phyloP scores from a whole-genome alignment of 768 basidiomycete genomes.

The Termitomyces heimii region DNA sequence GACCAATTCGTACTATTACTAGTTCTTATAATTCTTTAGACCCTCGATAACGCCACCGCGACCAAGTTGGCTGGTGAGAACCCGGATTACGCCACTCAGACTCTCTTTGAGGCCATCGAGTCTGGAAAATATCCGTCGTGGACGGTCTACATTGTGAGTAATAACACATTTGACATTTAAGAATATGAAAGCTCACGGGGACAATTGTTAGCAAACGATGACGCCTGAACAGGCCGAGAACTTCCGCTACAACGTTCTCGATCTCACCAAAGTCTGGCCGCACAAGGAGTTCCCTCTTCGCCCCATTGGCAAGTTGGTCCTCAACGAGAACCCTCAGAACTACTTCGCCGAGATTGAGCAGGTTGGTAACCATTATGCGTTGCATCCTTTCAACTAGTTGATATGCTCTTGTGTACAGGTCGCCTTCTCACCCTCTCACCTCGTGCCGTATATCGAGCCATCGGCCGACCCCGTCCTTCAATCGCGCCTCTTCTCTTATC shows the following conservation, averaged over 20 bases:
- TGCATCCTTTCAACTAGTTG: neutral
- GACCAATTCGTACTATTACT: neutral
- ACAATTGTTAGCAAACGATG: constrained; percentile 75
- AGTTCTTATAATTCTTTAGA: constrained; percentile 32
- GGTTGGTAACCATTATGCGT: constrained; percentile 34
- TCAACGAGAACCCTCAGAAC: constrained; percentile 74
- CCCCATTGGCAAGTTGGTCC: constrained; percentile 78
- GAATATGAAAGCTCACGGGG: neutral
- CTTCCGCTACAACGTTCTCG: constrained; percentile 87
- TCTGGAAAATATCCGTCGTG: constrained; percentile 75
- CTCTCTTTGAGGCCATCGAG: constrained; percentile 80
- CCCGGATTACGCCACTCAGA: constrained; percentile 80
- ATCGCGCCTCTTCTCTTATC: constrained; percentile 92
- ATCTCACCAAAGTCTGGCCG: constrained; percentile 90
- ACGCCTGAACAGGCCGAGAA: constrained; percentile 85
- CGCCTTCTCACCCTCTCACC: constrained; percentile 87
- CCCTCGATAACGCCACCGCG: constrained; percentile 65
- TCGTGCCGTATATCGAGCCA: constrained; percentile 84
- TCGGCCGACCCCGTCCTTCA: constrained; percentile 92
- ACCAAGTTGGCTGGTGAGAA: constrained; percentile 62
- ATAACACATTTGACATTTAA: too few relatives aligned
- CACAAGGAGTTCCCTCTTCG: constrained; percentile 86
- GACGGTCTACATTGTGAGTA: constrained; percentile 78
- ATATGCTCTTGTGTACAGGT: constrained; percentile 25
- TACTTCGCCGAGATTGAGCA: constrained; percentile 97